Percentiles rank a stretch among this genome's conserved stretches.
These are phyloP conservation scores for Diplodia intermedia DNA, from an alignment of 2,329 filamentous ascomycete genomes.

Conservation along the genomic window DNA sequence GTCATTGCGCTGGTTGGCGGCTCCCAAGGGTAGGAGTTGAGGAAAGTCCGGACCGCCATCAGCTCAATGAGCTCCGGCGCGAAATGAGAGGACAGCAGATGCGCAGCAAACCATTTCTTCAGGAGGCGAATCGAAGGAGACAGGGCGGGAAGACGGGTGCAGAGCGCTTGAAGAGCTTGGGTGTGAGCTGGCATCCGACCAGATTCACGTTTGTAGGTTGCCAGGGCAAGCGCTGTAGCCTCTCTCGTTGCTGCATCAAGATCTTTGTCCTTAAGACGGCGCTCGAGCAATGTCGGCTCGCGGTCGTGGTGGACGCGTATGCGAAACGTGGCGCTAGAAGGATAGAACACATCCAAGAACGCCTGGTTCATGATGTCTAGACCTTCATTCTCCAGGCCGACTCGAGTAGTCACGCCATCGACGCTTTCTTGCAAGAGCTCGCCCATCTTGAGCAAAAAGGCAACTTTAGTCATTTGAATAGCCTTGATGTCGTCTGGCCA, in stretches of 20 bases:
- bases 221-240: constrained; percentile 72
- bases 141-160: constrained; percentile 78
- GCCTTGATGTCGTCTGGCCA: constrained; percentile 93
- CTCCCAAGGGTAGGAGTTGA: constrained; percentile 81
- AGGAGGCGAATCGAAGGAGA: constrained; percentile 82
- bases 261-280: constrained; percentile 76
- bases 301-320: constrained; percentile 88
- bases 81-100: constrained; percentile 80
- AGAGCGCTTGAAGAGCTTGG: constrained; percentile 79
- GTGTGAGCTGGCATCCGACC: constrained; percentile 77
- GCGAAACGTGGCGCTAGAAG: constrained; percentile 76
- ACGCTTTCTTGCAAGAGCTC: constrained; percentile 71
- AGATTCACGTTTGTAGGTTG: constrained; percentile 74
- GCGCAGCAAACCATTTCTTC: constrained; percentile 87
- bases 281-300: constrained; percentile 80
- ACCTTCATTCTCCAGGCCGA: constrained; percentile 81
- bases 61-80: constrained; percentile 84
- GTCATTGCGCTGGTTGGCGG: constrained; percentile 77
- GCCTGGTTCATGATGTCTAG: constrained; percentile 75
- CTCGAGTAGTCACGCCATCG: constrained; percentile 66
- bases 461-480: constrained; percentile 92
- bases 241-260: constrained; percentile 71
- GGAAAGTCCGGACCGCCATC: constrained; percentile 77
- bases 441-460: constrained; percentile 78
- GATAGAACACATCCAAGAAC: constrained; percentile 81